Evolutionary conservation across 2,329 filamentous ascomycete species (phyloP), one percentile per base, ranked within the genome.

Genomic region (Colletotrichum lentis): DNA sequence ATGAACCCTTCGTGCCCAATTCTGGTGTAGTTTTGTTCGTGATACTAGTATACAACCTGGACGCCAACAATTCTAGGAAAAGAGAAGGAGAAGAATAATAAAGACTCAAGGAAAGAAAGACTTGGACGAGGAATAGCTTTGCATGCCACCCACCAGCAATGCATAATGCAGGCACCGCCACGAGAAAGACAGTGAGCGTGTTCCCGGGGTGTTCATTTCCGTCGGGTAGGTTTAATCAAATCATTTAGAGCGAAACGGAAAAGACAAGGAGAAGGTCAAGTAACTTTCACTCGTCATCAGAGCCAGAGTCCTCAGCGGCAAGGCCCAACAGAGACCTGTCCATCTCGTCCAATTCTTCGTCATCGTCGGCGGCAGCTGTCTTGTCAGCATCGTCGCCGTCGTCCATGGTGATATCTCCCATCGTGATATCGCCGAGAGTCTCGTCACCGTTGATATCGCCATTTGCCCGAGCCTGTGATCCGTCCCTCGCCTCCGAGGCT

Each of bases 371-470:
- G 8, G 67, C 35, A 3, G 57, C 69, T 20, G 70, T 72, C 64
- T 72, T 67, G 49, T 73, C 74, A 3, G 60, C 76, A 35, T 79
- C 82, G 50, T 83, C 82, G 60, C 83, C 83, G 35, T 88, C 86
- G 62, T 86, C 86, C 67, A 87, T 80, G 53, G 78, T 78, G 44
- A 82, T 75, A 43, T 84, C 65, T 56, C 65, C 65, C 41, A 68
- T 37, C 24, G 62, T 65, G 24, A 83, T 83, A 47, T 86, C 83
- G 43, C 62, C 65, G 43, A 61, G 58, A 6, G 60, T 63, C 41
- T 46, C 52, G 31, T 63, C 80, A 16, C 80, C 83, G 37, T 83
- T 81, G 5, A 72, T 70, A 44, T 79, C 77, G 41, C 77, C 77
- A 39, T 80, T 79, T 18, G 64, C 20, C 64, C 73, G 73, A 3